phyloP scores from a whole-genome alignment of 2,329 filamentous ascomycete genomes.

The Endocalyx cinctus region DNA sequence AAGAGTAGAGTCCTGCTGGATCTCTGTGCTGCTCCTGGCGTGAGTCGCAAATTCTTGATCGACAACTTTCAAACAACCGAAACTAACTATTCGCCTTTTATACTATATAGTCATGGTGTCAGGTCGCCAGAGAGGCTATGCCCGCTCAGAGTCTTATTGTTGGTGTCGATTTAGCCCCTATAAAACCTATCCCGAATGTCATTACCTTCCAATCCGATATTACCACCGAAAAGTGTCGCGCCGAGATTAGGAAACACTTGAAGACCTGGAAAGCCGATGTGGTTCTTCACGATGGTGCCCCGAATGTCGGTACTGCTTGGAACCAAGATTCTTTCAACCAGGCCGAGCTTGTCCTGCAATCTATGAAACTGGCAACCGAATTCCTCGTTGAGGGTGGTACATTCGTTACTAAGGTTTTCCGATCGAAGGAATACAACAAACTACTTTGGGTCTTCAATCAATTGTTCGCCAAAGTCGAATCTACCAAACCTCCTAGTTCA shows the following conservation, averaged over 20 bases:
- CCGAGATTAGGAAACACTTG: constrained; percentile 81
- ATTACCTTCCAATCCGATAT: constrained; percentile 98
- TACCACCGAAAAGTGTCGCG: constrained; percentile 91
- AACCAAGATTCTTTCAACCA: constrained; percentile 98
- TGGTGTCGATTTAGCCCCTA: constrained; percentile 89
- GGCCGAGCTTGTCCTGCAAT: constrained; percentile 85
- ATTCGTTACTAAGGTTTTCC: constrained; percentile 96
- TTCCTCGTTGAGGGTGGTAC: constrained; percentile 85
- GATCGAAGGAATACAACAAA: constrained; percentile 94
- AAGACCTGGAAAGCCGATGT: constrained; percentile 97
- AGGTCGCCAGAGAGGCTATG: constrained; percentile 95
- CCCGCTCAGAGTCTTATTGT: constrained; percentile 84
- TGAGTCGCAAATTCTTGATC: constrained; percentile 6
- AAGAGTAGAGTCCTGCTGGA: constrained; percentile 95
- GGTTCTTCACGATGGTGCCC: constrained; percentile 93
- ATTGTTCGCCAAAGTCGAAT: constrained; percentile 90
- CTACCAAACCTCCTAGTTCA: constrained; percentile 93
- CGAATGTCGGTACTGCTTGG: constrained; percentile 97
- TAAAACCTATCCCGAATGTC: constrained; percentile 89
- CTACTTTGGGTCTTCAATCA: constrained; percentile 98
- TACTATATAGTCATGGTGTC: constrained; percentile 83
- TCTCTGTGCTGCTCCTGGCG: constrained; percentile 91
- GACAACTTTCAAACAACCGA: background rate
- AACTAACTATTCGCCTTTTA: constrained; percentile 21
- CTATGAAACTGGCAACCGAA: constrained; percentile 89